These are phyloP conservation scores for Incumbomyces lentus DNA, from an alignment of 2,329 filamentous ascomycete genomes.

Conservation along the genomic window DNA sequence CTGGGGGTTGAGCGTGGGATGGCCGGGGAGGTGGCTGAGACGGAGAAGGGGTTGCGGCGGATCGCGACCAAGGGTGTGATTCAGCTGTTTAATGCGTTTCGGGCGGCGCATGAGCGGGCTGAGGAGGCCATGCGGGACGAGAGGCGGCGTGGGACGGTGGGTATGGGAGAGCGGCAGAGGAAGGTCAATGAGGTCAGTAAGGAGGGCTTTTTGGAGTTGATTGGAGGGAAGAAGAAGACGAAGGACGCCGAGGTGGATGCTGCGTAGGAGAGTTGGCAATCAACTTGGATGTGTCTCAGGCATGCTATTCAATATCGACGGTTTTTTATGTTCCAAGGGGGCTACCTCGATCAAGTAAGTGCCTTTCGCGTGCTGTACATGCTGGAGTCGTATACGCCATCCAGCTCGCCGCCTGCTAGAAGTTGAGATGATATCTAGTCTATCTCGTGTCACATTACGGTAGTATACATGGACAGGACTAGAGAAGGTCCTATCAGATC, in stretches of 20 bases:
- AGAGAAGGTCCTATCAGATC: too few species aligned
- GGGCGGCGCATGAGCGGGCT: slow-evolving; percentile 82
- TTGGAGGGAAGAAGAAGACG: slow-evolving; percentile 46
- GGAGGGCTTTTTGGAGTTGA: slow-evolving; percentile 89
- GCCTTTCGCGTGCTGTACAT: too few species aligned
- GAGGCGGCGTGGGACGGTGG: slow-evolving; percentile 63
- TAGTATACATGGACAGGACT: too few species aligned
- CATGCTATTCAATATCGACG: too few species aligned
- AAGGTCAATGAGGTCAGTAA: slow-evolving; percentile 93
- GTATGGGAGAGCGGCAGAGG: slow-evolving; percentile 69
- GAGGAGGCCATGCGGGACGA: slow-evolving; percentile 59
- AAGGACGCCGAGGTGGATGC: neutral
- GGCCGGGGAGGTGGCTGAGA: slow-evolving; percentile 48
- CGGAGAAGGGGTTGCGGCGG: slow-evolving; percentile 72
- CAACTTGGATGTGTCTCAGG: too few species aligned
- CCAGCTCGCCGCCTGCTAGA: neutral
- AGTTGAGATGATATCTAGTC: neutral
- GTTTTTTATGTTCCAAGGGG: too few species aligned
- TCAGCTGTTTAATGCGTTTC: slow-evolving; percentile 90
- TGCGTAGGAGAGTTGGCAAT: too few species aligned
- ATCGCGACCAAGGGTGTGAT: slow-evolving; percentile 89
- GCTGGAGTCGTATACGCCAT: neutral
- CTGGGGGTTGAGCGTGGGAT: slow-evolving; percentile 51
- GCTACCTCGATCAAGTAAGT: too few species aligned
- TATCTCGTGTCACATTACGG: too few species aligned